Percentiles rank a stretch among this genome's conserved stretches.
Evolutionary conservation across 2,329 filamentous ascomycete genomes (phyloP).

Genomic region (Botrytis galanthina): DNA sequence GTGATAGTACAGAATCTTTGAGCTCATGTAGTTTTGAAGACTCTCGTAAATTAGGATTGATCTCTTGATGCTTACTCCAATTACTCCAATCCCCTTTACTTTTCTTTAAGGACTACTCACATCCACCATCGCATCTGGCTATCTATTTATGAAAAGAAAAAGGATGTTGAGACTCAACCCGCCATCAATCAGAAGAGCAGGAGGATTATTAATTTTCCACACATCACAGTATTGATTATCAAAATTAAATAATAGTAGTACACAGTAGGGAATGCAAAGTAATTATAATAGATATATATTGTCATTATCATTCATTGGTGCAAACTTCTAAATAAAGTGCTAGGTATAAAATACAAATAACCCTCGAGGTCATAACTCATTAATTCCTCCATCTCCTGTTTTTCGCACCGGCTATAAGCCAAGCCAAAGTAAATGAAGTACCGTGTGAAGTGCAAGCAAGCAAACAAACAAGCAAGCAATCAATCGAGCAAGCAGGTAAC

Average conservation of each 20-base stretch:
- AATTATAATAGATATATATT: background rate
- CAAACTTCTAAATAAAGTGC: background rate
- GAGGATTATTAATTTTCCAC: background rate
- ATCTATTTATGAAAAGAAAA: no score
- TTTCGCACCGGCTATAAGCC: background rate
- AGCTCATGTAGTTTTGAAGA: background rate
- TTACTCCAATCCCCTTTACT: background rate
- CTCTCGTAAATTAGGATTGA: background rate
- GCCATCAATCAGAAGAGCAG: background rate
- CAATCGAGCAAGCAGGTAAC: background rate
- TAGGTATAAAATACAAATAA: background rate
- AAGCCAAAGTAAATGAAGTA: background rate
- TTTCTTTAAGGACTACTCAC: background rate
- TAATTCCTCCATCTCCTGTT: background rate
- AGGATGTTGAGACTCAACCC: no score
- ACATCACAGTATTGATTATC: background rate
- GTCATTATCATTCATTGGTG: slow-evolving; percentile 1
- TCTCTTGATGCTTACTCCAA: background rate
- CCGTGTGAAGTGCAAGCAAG: background rate
- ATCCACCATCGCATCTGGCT: background rate
- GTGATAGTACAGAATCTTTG: fast-evolving
- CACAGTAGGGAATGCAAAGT: background rate
- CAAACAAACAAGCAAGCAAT: background rate
- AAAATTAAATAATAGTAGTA: background rate
- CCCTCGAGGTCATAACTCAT: background rate